A percentile compares a stretch with the other conserved stretches of the same genome.
phyloP scores from a whole-genome alignment of 352 stramenopile genomes.

The Pythium volutum region DNA sequence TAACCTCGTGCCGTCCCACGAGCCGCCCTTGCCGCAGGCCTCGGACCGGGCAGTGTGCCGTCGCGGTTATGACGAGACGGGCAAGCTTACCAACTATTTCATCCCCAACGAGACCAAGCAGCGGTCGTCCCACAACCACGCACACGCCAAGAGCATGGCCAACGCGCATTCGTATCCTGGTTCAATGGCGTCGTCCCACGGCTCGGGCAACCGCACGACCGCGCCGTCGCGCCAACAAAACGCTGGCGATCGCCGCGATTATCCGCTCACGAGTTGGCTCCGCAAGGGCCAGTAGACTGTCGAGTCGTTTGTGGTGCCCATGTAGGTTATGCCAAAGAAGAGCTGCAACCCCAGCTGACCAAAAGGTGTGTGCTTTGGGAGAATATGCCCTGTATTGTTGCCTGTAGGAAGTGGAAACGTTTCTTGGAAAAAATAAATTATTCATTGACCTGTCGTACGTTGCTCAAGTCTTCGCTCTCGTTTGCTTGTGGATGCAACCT shows the following conservation, averaged over 20 bases:
- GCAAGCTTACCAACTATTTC: conserved; percentile 77
- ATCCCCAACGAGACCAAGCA: conserved; percentile 52
- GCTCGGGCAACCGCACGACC: not conserved
- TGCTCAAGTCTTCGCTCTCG: not conserved
- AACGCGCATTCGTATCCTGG: not conserved
- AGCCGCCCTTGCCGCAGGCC: conserved; percentile 42
- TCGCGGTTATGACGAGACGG: conserved; percentile 70
- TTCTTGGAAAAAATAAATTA: conserved; percentile 24
- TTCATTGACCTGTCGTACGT: not conserved
- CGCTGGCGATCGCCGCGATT: conserved; percentile 40
- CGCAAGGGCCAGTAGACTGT: conserved; percentile 29
- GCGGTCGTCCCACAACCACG: conserved; percentile 19
- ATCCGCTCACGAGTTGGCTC: conserved; percentile 66
- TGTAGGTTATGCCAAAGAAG: no score
- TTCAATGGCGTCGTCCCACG: not conserved
- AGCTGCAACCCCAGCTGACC: no score
- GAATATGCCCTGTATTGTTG: not conserved
- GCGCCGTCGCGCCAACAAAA: conserved; percentile 12
- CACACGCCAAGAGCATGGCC: not conserved
- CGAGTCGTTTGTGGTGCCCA: not conserved
- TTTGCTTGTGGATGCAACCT: conserved; percentile 2
- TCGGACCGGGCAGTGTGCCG: conserved; percentile 39
- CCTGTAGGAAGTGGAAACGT: not conserved
- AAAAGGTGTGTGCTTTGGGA: not conserved
- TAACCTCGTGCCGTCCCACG: conserved; percentile 44